phyloP scores from a whole-genome alignment of 768 basidiomycete genomes.

The Phaeolepiota aurea region DNA sequence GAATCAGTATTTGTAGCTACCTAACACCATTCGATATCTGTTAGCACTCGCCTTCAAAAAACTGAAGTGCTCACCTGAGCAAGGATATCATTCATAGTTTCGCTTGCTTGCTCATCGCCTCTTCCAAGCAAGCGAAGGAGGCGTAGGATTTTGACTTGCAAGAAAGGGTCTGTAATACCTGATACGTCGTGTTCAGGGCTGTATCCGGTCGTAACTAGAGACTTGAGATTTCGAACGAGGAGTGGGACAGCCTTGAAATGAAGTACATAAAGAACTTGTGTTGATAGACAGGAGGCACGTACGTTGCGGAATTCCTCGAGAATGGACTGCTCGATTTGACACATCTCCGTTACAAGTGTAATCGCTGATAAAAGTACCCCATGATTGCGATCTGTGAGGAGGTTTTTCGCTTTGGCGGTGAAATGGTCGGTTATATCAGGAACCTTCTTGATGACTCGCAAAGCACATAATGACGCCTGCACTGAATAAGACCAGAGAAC shows the following conservation, averaged over 20 bases:
- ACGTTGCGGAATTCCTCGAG: slow-evolving; percentile 90
- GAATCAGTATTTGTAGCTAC: slow-evolving; percentile 99
- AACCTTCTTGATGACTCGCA: slow-evolving; percentile 91
- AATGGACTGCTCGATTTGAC: slow-evolving; percentile 62
- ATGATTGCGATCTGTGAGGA: slow-evolving; percentile 93
- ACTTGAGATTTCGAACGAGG: slow-evolving; percentile 92
- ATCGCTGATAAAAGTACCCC: slow-evolving; percentile 92
- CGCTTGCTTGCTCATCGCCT: slow-evolving; percentile 80
- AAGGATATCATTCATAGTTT: slow-evolving; percentile 96
- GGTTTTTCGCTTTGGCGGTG: slow-evolving; percentile 75
- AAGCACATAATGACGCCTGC: slow-evolving; percentile 90
- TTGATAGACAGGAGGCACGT: slow-evolving; percentile 18
- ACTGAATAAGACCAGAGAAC: slow-evolving; percentile 5
- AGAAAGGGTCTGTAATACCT: slow-evolving; percentile 96
- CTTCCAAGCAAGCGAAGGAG: slow-evolving; percentile 83
- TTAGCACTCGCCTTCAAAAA: too few species aligned
- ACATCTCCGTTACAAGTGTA: slow-evolving; percentile 94
- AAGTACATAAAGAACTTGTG: slow-evolving; percentile 1
- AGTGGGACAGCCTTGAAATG: slow-evolving; percentile 71
- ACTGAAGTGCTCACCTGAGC: slow-evolving; percentile 67
- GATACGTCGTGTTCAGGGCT: slow-evolving; percentile 98
- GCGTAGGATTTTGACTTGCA: slow-evolving; percentile 89
- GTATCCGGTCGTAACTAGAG: slow-evolving; percentile 91
- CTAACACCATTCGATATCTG: slow-evolving; percentile 25
- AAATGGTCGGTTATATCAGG: slow-evolving; percentile 96